phyloP scores from a whole-genome alignment of 2,329 filamentous ascomycete genomes.

The Fusarium luffae region DNA sequence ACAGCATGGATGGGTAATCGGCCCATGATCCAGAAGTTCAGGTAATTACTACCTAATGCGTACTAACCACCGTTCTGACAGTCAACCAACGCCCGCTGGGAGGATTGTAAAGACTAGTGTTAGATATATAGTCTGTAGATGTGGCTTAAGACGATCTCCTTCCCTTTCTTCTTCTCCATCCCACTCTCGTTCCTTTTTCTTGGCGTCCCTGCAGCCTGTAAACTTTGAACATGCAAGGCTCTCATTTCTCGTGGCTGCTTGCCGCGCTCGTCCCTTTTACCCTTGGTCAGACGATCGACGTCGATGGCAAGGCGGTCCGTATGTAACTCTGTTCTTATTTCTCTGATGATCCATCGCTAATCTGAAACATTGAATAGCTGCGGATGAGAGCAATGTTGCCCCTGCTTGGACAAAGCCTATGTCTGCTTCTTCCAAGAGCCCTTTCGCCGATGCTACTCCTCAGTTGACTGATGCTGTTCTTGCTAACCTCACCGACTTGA shows the following conservation, averaged over 20 bases:
- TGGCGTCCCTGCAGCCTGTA: conserved; percentile 18
- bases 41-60: conserved; percentile 33
- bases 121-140: conserved; percentile 34
- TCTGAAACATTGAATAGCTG: conserved; percentile 32
- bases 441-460: conserved; percentile 38
- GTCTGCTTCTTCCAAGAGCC: conserved; percentile 8
- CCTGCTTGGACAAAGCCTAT: conserved; percentile 32
- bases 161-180: conserved; percentile 2
- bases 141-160: conserved; percentile 23
- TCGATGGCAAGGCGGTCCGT: conserved; percentile 36
- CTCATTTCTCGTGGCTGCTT: conserved; percentile 30
- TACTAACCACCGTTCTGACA: conserved; percentile 2
- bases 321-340: conserved; percentile 9
- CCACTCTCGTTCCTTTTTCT: conserved; percentile 7
- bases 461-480: conserved; percentile 52
- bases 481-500: conserved; percentile 46
- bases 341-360: conserved; percentile 13
- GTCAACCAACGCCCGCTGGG: neutral
- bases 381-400: conserved; percentile 39
- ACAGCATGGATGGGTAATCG: conserved; percentile 19
- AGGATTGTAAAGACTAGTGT: neutral
- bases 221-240: conserved; percentile 22
- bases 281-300: conserved; percentile 35
- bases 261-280: conserved; percentile 21
- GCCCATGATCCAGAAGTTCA: conserved; percentile 6